These are phyloP conservation scores for Skeletonema grethae DNA, from an alignment of 108 stramenopile species.

Conservation along the genomic window DNA sequence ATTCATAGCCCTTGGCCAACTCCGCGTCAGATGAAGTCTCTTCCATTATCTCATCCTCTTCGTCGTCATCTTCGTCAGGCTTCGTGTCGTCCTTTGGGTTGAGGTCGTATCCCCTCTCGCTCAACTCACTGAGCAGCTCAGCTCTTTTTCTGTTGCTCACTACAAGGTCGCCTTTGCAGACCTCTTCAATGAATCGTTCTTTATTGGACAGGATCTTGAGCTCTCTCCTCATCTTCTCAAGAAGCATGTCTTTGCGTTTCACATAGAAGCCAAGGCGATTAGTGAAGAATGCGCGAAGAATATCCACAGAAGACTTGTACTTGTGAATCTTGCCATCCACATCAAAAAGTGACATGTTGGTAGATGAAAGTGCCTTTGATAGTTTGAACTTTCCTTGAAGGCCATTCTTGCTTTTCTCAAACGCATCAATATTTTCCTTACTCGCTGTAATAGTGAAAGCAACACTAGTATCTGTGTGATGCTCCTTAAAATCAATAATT, in stretches of 20 bases:
- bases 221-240: conserved; percentile 67
- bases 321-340: conserved; percentile 79
- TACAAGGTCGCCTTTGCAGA: conserved; percentile 89
- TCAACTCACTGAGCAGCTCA: conserved; percentile 88
- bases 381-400: conserved; percentile 96
- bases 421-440: conserved; percentile 81
- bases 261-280: conserved; percentile 87
- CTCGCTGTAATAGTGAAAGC: conserved; percentile 87
- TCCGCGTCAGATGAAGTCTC: conserved; percentile 57
- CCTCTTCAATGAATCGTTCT: conserved; percentile 96
- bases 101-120: conserved; percentile 84
- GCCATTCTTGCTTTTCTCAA: conserved; percentile 80
- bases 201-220: conserved; percentile 93
- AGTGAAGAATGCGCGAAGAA: conserved; percentile 89
- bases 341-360: conserved; percentile 97
- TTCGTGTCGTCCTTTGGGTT: conserved; percentile 61
- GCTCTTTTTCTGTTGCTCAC: conserved; percentile 92
- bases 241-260: conserved; percentile 85
- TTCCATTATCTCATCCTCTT: conserved; percentile 58
- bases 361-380: conserved; percentile 75
- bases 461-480: conserved; percentile 98
- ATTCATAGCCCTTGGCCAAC: conserved; percentile 96
- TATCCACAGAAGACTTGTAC: conserved; percentile 71
- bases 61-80: conserved; percentile 24
- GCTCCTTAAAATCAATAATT: conserved; percentile 95